These are phyloP conservation scores for Aspergillus ibericus DNA, from an alignment of 2,329 filamentous ascomycete species.

Conservation along the genomic window DNA sequence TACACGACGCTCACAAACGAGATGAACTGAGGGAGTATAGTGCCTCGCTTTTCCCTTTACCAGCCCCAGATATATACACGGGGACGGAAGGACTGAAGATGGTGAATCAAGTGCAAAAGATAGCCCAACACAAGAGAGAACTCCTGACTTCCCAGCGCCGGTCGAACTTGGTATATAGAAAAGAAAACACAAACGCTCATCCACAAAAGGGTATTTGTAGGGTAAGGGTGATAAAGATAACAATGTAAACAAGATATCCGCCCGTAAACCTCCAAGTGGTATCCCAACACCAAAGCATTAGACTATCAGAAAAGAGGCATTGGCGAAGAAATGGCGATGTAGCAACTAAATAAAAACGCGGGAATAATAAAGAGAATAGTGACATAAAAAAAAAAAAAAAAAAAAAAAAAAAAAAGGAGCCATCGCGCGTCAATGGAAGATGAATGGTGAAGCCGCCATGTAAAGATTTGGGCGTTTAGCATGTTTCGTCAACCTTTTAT, in stretches of 20 bases:
- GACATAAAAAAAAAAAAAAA: too few relatives aligned
- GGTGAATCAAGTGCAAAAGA: not conserved
- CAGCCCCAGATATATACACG: not conserved
- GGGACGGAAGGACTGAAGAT: not conserved
- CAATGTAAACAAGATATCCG: not conserved
- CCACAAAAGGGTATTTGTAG: slow-evolving; percentile 12
- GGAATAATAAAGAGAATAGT: not conserved
- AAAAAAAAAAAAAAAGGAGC: not conserved
- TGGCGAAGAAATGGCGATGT: not conserved
- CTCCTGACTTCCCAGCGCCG: not conserved
- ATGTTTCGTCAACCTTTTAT: slow-evolving; percentile 19
- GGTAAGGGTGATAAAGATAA: not conserved
- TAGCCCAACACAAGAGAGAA: not conserved
- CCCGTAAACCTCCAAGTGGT: slow-evolving; percentile 1
- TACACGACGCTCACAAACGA: not conserved
- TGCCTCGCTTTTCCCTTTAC: not conserved
- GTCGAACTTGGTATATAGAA: slow-evolving; percentile 6
- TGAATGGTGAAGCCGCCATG: slow-evolving; percentile 11
- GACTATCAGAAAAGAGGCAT: not conserved
- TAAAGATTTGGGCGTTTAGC: slow-evolving; percentile 19
- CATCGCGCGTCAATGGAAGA: slow-evolving; percentile 11
- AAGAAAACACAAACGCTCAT: not conserved
- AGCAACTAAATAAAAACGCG: not conserved
- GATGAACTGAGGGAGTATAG: not conserved
- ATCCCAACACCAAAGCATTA: slow-evolving; percentile 1